Evolutionary conservation across 805 yeast genomes (phyloP).

Genomic region (Spathaspora passalidarum): DNA sequence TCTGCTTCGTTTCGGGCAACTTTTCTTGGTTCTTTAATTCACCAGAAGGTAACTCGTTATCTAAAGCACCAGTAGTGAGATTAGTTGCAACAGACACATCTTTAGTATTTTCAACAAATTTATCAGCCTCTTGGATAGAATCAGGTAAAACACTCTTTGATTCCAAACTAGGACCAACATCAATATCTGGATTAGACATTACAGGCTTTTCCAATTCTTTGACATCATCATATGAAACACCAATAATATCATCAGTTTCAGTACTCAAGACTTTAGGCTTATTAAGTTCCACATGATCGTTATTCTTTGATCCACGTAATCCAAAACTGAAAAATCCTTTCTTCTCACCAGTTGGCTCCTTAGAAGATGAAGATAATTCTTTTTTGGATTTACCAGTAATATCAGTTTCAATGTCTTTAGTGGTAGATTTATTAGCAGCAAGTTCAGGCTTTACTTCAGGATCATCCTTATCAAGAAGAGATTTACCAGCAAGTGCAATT

Average conservation of each 20-base stretch:
- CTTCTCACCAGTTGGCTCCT: not conserved
- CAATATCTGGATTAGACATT: not conserved
- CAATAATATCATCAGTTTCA: not conserved
- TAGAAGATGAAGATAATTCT: not conserved
- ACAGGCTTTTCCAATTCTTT: not conserved
- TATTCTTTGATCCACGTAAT: not conserved
- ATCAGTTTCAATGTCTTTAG: not conserved
- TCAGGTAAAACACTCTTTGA: too few species aligned
- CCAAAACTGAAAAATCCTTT: not conserved
- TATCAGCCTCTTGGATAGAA: too few species aligned
- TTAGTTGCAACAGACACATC: too few species aligned
- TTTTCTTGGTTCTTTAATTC: too few species aligned
- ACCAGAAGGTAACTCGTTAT: too few species aligned
- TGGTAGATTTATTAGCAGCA: not conserved
- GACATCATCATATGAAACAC: not conserved
- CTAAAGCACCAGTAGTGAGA: too few species aligned
- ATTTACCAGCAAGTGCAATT: not conserved
- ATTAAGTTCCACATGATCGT: not conserved
- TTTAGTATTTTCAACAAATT: too few species aligned
- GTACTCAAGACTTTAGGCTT: not conserved
- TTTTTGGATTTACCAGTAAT: too few species aligned
- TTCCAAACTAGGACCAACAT: too few species aligned
- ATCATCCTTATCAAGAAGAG: not conserved
- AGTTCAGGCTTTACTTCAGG: not conserved
- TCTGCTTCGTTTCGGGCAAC: too few species aligned